Percentiles rank a stretch among this genome's conserved stretches.
Conservation (phyloP, 345 rosid genomes). For the Ceriops zippeliana region DNA sequence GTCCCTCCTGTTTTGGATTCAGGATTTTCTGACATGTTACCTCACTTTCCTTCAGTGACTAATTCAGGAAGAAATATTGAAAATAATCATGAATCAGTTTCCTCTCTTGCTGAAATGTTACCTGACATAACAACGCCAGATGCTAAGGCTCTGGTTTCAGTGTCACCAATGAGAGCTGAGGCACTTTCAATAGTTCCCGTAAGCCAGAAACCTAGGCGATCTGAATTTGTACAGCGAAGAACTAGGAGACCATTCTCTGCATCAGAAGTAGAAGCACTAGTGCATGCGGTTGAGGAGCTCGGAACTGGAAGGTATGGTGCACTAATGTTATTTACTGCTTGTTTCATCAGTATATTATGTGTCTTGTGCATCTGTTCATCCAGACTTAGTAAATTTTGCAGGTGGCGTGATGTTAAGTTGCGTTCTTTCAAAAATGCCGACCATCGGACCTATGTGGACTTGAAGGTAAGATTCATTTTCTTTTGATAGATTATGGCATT, state of each 20-base stretch:
- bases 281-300: constrained; percentile 81
- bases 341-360: not conserved
- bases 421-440: constrained; percentile 23
- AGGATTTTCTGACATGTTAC: constrained; percentile 32
- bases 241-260: constrained; percentile 97
- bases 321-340: constrained; percentile 1
- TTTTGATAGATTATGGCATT: not conserved
- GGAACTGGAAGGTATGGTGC: constrained; percentile 88
- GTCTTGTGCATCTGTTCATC: not conserved
- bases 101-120: constrained; percentile 40
- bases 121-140: constrained; percentile 49
- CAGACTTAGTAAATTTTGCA: constrained; percentile 19
- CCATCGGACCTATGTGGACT: constrained; percentile 32
- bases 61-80: constrained; percentile 30
- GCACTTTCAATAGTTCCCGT: constrained; percentile 65
- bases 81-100: constrained; percentile 38
- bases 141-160: constrained; percentile 66
- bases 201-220: constrained; percentile 58
- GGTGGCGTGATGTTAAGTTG: constrained; percentile 35
- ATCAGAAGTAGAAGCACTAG: constrained; percentile 89
- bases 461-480: constrained; percentile 20
- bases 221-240: constrained; percentile 82
- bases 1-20: constrained; percentile 37
- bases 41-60: constrained; percentile 31
- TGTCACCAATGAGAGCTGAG: constrained; percentile 46